A percentile compares a stretch with the other conserved stretches of the same genome.
These are phyloP conservation scores for Telfairia occidentalis DNA, from an alignment of 331 rosid species.

Conservation along the genomic window DNA sequence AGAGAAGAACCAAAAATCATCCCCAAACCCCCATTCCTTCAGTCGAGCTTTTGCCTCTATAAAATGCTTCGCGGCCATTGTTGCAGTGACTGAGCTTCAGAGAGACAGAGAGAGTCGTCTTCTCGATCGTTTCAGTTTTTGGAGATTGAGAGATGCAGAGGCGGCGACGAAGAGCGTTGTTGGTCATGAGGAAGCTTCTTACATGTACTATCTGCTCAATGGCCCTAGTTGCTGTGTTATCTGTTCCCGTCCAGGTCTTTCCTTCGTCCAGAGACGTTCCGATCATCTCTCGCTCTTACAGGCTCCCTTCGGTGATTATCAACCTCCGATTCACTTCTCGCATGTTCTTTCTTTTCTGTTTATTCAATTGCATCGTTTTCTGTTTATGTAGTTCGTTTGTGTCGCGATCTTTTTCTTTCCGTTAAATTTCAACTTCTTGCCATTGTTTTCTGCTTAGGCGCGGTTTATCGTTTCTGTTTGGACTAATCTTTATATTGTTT, in stretches of 20 bases:
- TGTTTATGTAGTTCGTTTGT: not conserved
- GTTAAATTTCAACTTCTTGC: not conserved
- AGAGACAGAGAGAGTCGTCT: not conserved
- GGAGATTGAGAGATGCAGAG: conserved; percentile 39
- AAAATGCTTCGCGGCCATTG: not conserved
- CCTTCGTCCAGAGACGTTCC: conserved; percentile 38
- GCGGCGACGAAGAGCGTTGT: conserved; percentile 37
- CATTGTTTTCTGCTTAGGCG: not conserved
- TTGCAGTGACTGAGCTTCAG: not conserved
- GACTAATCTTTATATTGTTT: not conserved
- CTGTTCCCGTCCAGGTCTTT: conserved; percentile 46
- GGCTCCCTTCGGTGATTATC: conserved; percentile 51
- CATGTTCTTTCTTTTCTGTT: not conserved
- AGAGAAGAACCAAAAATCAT: not conserved
- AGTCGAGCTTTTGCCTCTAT: not conserved
- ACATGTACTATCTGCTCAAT: conserved; percentile 48
- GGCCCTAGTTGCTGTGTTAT: conserved; percentile 43
- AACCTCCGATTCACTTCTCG: not conserved
- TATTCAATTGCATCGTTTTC: not conserved
- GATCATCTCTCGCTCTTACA: conserved; percentile 44
- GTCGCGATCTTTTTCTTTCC: not conserved
- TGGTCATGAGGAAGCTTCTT: conserved; percentile 44
- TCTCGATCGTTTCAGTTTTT: not conserved
- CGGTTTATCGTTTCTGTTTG: not conserved
- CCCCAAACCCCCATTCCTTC: not conserved